Percentiles rank a stretch among this genome's conserved stretches.
phyloP scores from a whole-genome alignment of 2,329 filamentous ascomycete species.

The Penicillium sp. region DNA sequence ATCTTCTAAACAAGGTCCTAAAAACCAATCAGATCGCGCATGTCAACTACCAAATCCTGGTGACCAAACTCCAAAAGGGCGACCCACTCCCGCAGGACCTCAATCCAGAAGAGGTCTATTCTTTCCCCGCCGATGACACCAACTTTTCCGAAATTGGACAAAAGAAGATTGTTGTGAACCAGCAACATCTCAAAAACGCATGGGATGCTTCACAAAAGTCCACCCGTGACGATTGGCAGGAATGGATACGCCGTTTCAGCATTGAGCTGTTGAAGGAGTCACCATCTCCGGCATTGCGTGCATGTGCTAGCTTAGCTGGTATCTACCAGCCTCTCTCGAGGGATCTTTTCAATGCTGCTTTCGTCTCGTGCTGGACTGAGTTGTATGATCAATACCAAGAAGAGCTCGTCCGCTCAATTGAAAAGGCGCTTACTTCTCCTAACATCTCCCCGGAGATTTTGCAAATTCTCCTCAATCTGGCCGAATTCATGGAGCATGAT shows the following conservation, averaged over 20 bases:
- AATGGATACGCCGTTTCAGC: slow-evolving; percentile 96
- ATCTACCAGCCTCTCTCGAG: slow-evolving; percentile 88
- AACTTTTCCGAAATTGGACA: slow-evolving; percentile 78
- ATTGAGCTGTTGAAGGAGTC: slow-evolving; percentile 93
- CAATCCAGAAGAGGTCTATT: slow-evolving; percentile 78
- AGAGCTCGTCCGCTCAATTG: slow-evolving; percentile 91
- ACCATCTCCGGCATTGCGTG: slow-evolving; percentile 88
- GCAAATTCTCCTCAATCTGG: slow-evolving; percentile 88
- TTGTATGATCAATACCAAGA: slow-evolving; percentile 96
- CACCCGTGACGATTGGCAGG: slow-evolving; percentile 97
- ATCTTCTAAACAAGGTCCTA: slow-evolving; percentile 85
- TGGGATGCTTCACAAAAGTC: slow-evolving; percentile 98
- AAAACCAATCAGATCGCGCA: slow-evolving; percentile 78
- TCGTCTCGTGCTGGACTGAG: slow-evolving; percentile 98
- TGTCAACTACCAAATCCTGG: slow-evolving; percentile 85
- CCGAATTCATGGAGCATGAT: slow-evolving; percentile 99
- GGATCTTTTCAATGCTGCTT: slow-evolving; percentile 96
- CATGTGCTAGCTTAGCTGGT: slow-evolving; percentile 86
- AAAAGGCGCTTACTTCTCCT: slow-evolving; percentile 89
- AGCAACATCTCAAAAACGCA: slow-evolving; percentile 91
- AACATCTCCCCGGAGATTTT: slow-evolving; percentile 95
- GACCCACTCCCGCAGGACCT: slow-evolving; percentile 94
- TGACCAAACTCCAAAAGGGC: slow-evolving; percentile 89
- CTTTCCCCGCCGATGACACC: slow-evolving; percentile 73
- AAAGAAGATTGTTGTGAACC: slow-evolving; percentile 95